Evolutionary conservation across 148 eudicot species (phyloP), one percentile per base, ranked within the genome.

Genomic region (Arctostaphylos glauca): DNA sequence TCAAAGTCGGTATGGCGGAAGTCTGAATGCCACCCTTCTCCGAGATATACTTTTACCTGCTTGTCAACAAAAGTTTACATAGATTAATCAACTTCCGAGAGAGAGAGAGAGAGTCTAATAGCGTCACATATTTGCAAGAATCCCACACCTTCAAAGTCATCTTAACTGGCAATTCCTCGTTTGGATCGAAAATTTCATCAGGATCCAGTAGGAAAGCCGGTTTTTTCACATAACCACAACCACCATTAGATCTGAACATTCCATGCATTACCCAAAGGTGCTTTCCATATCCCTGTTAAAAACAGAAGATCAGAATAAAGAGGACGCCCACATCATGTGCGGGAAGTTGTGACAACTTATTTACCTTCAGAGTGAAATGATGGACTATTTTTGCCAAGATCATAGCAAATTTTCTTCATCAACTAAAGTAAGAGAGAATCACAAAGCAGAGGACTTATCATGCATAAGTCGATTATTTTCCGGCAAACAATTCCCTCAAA

Each of bases 181-280:
- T 78, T 1, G 91, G 91, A 78, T 90, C 80, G 56, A 87, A 87
- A 60, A 87, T 86, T 55, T 73, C 85, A 23, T 86, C 75, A 4
- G 49, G 4, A 62, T 88, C 74, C 48, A 93, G 23, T 50, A 92
- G 81, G 53, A 91, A 79, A 77, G 88, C 92, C 25, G 97, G 93
- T 74, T 93, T 93, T 81, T 93, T 93, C 8, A 91, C 89, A 77
- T 90, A 91, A 53, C 96, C 96, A 84, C 95, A 93, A 47, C 91
- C 90, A 5, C 95, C 97, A 46, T 93, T 93, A 76, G 92, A 93
- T 85, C 91, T 85, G 68, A 93, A 93, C 95, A 92, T 88, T 48
- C 97, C 97, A 15, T 93, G 95, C 90, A 91, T 93, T 76, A 87
- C 76, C 94, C 93, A 87, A 6, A 93, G 85, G 80, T 86, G 77